Base-by-base conservation (phyloP, 306 rosid genomes). In the Pyrus pyrifolia region DNA sequence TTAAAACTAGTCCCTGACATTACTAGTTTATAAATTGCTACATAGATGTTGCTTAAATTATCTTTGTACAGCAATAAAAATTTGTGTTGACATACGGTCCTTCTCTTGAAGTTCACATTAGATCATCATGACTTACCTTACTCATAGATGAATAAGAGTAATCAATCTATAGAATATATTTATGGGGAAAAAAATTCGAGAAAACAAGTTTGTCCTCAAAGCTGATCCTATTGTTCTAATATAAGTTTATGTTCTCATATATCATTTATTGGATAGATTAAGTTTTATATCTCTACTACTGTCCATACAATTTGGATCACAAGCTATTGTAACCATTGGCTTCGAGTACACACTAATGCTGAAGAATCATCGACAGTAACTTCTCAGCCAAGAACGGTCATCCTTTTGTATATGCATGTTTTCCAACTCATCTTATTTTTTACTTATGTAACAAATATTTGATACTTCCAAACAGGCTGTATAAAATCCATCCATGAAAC, bases 321-420 rank as follows among this genome's bases (percentile, higher is more conserved):
- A 64, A 17, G 22, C 68, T 64, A 64, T 7, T 64, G 22, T 30
- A 64, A 30, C 68, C 42, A 31, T 18, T 31, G 22, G 5, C 42
- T 31, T 63, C 14, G 21, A 64, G 44, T 64, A 61, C 33, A 11
- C 35, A 23, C 35, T 11, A 13, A 27, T 13, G 30, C 19, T 61
- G 66, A 61, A 61, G 38, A 61, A 61, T 61, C 67, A 61, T 23
- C 4, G 1, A 6, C 8, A 9, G 38, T 27, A 61, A 61, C 58
- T 70, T 65, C 73, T 55, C 8, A 30, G 61, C 63, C 21, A 69
- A 67, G 67, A 72, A 38, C 18, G 23, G 33, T 21, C 71, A 69
- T 60, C 76, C 30, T 77, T 78, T 49, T 21, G 69, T 14, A 57
- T 2, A 45, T 74, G 67, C 67, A 74, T 61, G 62, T 65, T 67